Percentiles rank a stretch among this genome's conserved stretches.
phyloP scores from a whole-genome alignment of 1,139 yeast genomes.

The Wickerhamiella infanticola region DNA sequence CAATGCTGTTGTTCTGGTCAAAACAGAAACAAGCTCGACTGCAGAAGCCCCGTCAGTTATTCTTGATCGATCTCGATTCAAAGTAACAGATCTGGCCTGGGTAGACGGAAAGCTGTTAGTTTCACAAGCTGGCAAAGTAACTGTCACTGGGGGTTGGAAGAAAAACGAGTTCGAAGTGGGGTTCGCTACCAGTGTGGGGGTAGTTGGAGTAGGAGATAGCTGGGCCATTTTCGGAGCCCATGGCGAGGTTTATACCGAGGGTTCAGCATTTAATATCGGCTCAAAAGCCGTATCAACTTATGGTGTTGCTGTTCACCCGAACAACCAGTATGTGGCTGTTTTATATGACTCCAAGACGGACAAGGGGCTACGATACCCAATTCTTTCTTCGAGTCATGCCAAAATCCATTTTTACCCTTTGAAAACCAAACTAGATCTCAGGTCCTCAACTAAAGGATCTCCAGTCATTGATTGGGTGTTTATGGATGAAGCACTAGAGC shows the following conservation, averaged over 20 bases:
- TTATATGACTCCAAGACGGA: background rate
- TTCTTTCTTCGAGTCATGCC: background rate
- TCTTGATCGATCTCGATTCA: background rate
- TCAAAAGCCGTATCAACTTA: background rate
- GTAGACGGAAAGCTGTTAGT: background rate
- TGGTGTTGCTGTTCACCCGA: background rate
- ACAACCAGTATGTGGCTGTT: background rate
- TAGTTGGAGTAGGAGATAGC: background rate
- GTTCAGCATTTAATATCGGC: background rate
- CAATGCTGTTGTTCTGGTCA: background rate
- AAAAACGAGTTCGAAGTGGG: background rate
- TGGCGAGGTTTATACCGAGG: background rate
- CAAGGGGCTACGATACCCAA: background rate
- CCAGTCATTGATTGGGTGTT: background rate
- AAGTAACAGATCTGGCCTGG: background rate
- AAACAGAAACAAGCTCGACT: background rate
- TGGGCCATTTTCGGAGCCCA: background rate
- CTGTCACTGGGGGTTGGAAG: background rate
- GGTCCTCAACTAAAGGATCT: background rate
- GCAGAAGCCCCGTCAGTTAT: background rate
- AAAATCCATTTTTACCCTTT: background rate
- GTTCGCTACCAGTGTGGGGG: background rate
- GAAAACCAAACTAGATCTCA: background rate
- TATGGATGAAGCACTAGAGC: background rate
- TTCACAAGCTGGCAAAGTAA: background rate